A percentile compares a stretch with the other conserved stretches of the same genome.
Evolutionary conservation across 1,284 basidiomycete species (phyloP).

Genomic region (Cutaneotrichosporon dermatis): DNA sequence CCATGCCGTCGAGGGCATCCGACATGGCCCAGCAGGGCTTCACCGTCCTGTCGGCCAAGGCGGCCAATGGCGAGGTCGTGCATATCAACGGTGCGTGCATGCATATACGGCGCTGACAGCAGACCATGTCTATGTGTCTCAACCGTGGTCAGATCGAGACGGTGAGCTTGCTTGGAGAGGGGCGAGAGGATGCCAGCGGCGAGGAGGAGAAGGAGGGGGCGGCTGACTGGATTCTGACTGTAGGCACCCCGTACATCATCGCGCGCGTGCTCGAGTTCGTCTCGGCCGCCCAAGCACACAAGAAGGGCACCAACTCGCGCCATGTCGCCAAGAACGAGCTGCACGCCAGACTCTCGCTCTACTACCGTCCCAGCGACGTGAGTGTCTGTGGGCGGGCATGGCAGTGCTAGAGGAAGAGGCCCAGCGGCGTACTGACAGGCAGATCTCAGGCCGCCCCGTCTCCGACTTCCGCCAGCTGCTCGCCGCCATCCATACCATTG

Average conservation of each 20-base stretch:
- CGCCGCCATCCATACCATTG: slow-evolving; percentile 91
- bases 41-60: slow-evolving; percentile 33
- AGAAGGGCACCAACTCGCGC: slow-evolving; percentile 25
- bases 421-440: background rate
- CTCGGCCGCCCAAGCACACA: slow-evolving; percentile 54
- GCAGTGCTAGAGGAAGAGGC: background rate
- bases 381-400: slow-evolving; percentile 7
- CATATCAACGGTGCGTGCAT: slow-evolving; percentile 37
- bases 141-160: slow-evolving; percentile 81
- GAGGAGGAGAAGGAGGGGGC: background rate
- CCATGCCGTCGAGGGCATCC: slow-evolving; percentile 17
- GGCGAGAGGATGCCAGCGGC: background rate
- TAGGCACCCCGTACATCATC: slow-evolving; percentile 74
- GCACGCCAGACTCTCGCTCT: slow-evolving; percentile 79
- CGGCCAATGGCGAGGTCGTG: slow-evolving; percentile 46
- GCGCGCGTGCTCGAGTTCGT: slow-evolving; percentile 95
- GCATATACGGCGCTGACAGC: slow-evolving; percentile 13
- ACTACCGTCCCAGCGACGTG: slow-evolving; percentile 68
- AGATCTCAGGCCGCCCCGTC: slow-evolving; percentile 50
- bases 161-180: slow-evolving; percentile 52
- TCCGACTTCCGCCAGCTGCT: slow-evolving; percentile 84
- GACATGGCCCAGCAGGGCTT: slow-evolving; percentile 35
- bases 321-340: slow-evolving; percentile 25
- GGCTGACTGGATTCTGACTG: background rate
- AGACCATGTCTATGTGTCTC: slow-evolving; percentile 96